Evolutionary conservation across 108 stramenopile species (phyloP).

Genomic region (Nitzschia sp.): DNA sequence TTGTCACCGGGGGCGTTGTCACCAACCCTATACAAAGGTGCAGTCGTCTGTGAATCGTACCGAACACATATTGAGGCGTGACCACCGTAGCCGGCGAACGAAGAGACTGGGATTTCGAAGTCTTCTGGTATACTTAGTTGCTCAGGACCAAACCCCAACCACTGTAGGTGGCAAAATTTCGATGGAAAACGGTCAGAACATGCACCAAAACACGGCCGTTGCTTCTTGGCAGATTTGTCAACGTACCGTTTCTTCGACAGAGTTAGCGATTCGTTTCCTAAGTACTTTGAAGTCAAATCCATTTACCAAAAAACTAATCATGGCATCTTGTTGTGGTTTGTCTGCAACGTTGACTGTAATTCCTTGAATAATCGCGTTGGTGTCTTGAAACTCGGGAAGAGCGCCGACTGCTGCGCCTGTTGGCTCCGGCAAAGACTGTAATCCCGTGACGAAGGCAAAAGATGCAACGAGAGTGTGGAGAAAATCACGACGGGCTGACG

Average conservation of each 20-base stretch:
- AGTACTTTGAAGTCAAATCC: slow-evolving; percentile 55
- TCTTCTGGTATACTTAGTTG: slow-evolving; percentile 62
- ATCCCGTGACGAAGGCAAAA: not conserved
- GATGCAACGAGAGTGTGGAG: not conserved
- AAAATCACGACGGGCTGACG: too few species aligned
- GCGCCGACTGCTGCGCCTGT: slow-evolving; percentile 57
- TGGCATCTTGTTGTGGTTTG: slow-evolving; percentile 57
- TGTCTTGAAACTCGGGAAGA: slow-evolving; percentile 61
- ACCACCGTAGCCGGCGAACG: slow-evolving; percentile 76
- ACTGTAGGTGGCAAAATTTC: slow-evolving; percentile 26
- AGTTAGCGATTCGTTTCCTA: slow-evolving; percentile 30
- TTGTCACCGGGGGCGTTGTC: slow-evolving; percentile 71
- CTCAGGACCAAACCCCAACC: slow-evolving; percentile 86
- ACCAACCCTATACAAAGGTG: slow-evolving; percentile 55
- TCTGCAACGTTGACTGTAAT: slow-evolving; percentile 73
- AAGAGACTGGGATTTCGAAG: slow-evolving; percentile 74
- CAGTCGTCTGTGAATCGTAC: slow-evolving; percentile 53
- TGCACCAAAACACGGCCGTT: too few species aligned
- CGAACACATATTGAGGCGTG: slow-evolving; percentile 78
- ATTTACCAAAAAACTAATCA: slow-evolving; percentile 63
- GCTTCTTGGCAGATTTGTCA: not conserved
- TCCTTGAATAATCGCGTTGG: slow-evolving; percentile 70
- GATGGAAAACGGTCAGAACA: too few species aligned
- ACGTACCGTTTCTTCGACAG: slow-evolving; percentile 44
- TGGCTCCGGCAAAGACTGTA: not conserved